Percentiles rank a stretch among this genome's conserved stretches.
Evolutionary conservation across 441 rosid species (phyloP).

Genomic region (Manihot esculenta): DNA sequence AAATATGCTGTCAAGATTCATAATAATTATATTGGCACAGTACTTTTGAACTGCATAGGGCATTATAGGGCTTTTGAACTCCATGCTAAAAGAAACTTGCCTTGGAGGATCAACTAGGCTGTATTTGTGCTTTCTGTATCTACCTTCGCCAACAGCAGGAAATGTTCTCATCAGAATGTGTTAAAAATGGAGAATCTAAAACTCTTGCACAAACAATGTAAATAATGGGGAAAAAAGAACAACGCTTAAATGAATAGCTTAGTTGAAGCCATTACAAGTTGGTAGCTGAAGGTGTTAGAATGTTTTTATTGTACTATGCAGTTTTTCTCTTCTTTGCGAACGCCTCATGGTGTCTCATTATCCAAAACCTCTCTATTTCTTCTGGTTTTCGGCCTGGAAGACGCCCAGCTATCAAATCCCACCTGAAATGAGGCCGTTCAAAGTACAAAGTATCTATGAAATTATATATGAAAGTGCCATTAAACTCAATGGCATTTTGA

Average conservation of each 20-base stretch:
- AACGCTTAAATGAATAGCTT: background rate
- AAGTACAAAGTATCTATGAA: background rate
- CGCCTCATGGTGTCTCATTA: conserved; percentile 58
- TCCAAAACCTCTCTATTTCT: conserved; percentile 89
- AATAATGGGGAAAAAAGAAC: background rate
- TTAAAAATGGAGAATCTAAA: too few relatives aligned
- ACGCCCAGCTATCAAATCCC: conserved; percentile 81
- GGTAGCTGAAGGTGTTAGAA: background rate
- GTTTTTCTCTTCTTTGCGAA: conserved; percentile 43
- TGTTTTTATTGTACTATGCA: conserved; percentile 7
- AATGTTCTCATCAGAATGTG: too few relatives aligned
- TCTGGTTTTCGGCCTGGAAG: conserved; percentile 68
- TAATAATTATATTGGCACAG: background rate
- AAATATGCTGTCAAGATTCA: background rate
- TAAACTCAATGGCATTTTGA: background rate
- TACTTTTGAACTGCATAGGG: background rate
- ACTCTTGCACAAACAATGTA: too few relatives aligned
- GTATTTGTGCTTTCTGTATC: too few relatives aligned
- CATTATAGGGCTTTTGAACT: too few relatives aligned
- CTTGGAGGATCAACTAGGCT: too few relatives aligned
- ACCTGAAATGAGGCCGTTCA: conserved; percentile 37
- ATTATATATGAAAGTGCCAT: background rate
- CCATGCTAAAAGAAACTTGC: too few relatives aligned
- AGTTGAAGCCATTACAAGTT: background rate
- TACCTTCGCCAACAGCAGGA: too few relatives aligned